These are phyloP conservation scores for Neonectria coccinea DNA, from an alignment of 2,329 filamentous ascomycete genomes.

Conservation along the genomic window DNA sequence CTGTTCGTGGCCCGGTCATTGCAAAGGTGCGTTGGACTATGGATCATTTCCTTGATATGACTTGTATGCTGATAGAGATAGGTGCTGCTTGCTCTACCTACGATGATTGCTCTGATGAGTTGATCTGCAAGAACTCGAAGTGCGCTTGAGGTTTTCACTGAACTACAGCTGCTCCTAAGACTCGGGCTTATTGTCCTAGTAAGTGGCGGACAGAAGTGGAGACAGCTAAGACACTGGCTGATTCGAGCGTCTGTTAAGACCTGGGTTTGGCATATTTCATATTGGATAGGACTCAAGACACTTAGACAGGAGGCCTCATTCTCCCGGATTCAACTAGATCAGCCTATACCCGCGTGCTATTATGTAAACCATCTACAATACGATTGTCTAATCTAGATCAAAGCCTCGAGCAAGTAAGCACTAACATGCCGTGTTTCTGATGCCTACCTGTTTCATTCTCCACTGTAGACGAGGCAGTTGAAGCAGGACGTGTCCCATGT, in stretches of 20 bases:
- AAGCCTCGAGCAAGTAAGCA: neutral
- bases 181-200: no score
- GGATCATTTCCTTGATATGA: neutral
- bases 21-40: constrained; percentile 27
- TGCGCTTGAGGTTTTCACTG: constrained; percentile 29
- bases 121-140: constrained; percentile 39
- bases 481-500: neutral
- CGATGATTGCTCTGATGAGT: constrained; percentile 41
- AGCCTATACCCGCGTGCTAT: neutral
- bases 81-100: constrained; percentile 39
- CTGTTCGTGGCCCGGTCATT: constrained; percentile 38
- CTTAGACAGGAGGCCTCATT: neutral
- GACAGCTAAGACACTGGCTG: no score
- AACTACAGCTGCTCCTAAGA: neutral
- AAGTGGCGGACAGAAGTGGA: neutral
- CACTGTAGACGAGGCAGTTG: neutral
- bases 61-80: constrained; percentile 29
- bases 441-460: neutral
- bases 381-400: neutral
- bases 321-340: neutral
- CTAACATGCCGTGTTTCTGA: neutral
- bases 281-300: neutral
- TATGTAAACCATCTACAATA: neutral
- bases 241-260: neutral
- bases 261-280: neutral